These are phyloP conservation scores for Fistulinella staudtii DNA, from an alignment of 1,284 basidiomycete genomes.

Conservation along the genomic window DNA sequence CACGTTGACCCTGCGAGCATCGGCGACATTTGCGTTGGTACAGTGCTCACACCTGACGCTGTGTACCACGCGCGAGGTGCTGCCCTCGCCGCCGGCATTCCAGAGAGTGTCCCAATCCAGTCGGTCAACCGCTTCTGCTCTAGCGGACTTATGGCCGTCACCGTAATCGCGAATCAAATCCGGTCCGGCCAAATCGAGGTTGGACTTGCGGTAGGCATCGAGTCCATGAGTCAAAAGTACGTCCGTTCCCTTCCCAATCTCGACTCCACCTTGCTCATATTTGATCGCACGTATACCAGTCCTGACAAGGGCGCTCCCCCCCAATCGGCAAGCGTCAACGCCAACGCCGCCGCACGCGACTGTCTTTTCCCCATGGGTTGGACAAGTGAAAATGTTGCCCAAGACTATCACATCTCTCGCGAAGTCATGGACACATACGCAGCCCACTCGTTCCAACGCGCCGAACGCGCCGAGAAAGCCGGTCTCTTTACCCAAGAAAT, in stretches of 20 bases:
- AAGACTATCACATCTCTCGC: conserved; percentile 77
- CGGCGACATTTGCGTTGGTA: conserved; percentile 78
- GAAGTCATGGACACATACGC: conserved; percentile 85
- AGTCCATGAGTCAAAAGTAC: conserved; percentile 80
- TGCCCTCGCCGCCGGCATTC: conserved; percentile 78
- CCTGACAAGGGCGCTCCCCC: conserved; percentile 61
- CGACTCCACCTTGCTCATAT: background rate
- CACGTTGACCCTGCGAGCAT: conserved; percentile 66
- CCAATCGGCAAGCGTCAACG: conserved; percentile 57
- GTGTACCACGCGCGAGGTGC: conserved; percentile 69
- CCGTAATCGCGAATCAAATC: conserved; percentile 78
- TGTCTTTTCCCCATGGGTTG: conserved; percentile 78
- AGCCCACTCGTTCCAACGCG: conserved; percentile 74
- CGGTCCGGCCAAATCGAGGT: conserved; percentile 79
- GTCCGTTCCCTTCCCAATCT: conserved; percentile 20
- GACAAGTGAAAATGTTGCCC: conserved; percentile 75
- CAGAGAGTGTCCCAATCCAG: conserved; percentile 72
- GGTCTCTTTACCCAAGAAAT: conserved; percentile 79
- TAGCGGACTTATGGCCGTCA: conserved; percentile 71
- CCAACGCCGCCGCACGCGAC: conserved; percentile 51
- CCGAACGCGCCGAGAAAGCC: conserved; percentile 60
- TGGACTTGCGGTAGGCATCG: conserved; percentile 80
- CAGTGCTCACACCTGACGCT: conserved; percentile 57
- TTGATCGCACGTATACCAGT: conserved; percentile 34
- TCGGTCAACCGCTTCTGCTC: conserved; percentile 79